phyloP scores from a whole-genome alignment of 2,329 filamentous ascomycete genomes.

The Acrocalymma vagum region DNA sequence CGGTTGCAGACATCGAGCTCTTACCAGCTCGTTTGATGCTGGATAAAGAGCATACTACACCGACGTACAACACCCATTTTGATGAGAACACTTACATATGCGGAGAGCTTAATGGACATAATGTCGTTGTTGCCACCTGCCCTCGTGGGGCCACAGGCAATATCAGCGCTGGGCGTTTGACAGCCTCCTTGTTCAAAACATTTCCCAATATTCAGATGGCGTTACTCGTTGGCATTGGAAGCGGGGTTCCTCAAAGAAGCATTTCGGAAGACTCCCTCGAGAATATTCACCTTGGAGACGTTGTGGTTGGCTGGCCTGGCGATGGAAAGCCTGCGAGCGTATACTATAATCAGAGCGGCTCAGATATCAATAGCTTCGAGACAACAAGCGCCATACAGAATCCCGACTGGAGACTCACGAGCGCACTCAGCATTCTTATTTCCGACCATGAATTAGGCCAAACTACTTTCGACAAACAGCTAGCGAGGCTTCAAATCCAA shows the following conservation, averaged over 20 bases:
- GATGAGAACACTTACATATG: slow-evolving; percentile 17
- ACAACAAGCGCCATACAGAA: slow-evolving; percentile 13
- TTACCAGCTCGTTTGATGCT: slow-evolving; percentile 18
- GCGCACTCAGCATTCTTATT: slow-evolving; percentile 11
- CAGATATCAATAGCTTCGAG: slow-evolving; percentile 13
- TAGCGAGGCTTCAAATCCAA: slow-evolving; percentile 8
- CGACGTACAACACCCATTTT: slow-evolving; percentile 17
- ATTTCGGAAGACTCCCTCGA: slow-evolving; percentile 6
- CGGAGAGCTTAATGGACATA: slow-evolving; percentile 14
- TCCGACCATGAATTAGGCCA: slow-evolving; percentile 5
- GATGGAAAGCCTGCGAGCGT: slow-evolving; percentile 16
- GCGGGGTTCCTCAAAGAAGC: slow-evolving; percentile 12
- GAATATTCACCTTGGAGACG: slow-evolving; percentile 20
- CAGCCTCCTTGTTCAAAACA: slow-evolving; percentile 13
- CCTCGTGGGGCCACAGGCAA: slow-evolving; percentile 13
- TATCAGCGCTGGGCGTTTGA: slow-evolving; percentile 14
- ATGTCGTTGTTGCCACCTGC: slow-evolving; percentile 14
- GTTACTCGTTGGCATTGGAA: slow-evolving; percentile 17
- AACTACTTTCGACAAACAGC: slow-evolving; percentile 6
- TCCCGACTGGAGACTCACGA: slow-evolving; percentile 14
- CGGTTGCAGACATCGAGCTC: slow-evolving; percentile 15
- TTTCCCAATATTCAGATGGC: slow-evolving; percentile 18
- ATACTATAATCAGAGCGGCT: slow-evolving; percentile 11
- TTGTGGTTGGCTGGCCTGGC: slow-evolving; percentile 15
- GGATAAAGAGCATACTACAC: slow-evolving; percentile 13